Conservation (phyloP, 208 protist genomes). For the Wallacemonas rigidus region DNA sequence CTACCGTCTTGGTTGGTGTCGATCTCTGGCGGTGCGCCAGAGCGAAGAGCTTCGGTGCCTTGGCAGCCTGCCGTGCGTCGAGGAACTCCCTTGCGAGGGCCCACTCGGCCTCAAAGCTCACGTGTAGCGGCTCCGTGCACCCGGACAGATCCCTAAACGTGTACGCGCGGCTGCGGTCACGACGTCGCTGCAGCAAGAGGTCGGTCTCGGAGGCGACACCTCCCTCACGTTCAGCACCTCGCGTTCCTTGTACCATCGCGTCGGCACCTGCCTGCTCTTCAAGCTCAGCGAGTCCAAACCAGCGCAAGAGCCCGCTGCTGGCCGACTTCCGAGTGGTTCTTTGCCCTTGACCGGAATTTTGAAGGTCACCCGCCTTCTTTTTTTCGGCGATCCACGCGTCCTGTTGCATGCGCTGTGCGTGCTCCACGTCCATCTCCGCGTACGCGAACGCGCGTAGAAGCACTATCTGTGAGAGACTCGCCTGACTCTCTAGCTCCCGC, state of each 20-base stretch:
- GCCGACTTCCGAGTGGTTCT: conserved; percentile 5
- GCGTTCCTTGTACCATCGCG: not conserved
- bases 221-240: not conserved
- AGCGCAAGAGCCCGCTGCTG: conserved; percentile 21
- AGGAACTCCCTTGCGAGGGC: conserved; percentile 25
- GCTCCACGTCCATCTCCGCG: conserved; percentile 59
- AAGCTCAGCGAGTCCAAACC: conserved; percentile 17
- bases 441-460: conserved; percentile 77
- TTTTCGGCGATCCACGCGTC: conserved; percentile 41
- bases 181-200: not conserved
- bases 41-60: not conserved
- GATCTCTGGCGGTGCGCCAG: not conserved
- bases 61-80: not conserved
- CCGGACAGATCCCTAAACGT: not conserved
- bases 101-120: conserved; percentile 31
- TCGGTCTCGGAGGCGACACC: not conserved
- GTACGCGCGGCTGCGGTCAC: not conserved
- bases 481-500: conserved; percentile 46
- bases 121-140: not conserved
- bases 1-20: not conserved
- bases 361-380: not conserved
- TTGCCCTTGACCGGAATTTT: not conserved
- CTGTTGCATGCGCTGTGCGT: conserved; percentile 38
- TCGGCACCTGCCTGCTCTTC: not conserved
- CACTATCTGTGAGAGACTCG: conserved; percentile 69